Conservation (phyloP, 345 rosid species). For the Durio zibethinus region DNA sequence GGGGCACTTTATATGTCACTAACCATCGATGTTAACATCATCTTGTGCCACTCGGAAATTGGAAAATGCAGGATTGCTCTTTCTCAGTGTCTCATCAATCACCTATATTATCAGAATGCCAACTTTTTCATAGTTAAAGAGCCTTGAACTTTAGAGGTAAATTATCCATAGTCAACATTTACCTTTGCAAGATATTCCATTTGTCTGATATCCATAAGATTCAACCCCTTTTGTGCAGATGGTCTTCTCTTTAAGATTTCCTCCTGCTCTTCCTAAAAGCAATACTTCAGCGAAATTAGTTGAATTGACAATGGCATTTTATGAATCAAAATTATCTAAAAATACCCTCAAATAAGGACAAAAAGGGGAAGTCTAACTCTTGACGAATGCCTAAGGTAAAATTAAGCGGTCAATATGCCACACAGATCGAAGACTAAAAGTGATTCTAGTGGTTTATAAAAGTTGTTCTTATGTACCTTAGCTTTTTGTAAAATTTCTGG, state of each 20-base stretch:
- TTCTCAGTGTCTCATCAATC: background rate
- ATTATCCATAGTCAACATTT: background rate
- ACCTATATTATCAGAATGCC: background rate
- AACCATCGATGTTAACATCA: too few relatives aligned
- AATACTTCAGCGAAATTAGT: background rate
- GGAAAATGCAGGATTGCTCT: too few relatives aligned
- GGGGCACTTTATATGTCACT: too few relatives aligned
- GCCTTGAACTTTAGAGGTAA: background rate
- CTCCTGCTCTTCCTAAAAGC: constrained; percentile 32
- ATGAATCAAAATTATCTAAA: too few relatives aligned
- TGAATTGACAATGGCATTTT: background rate
- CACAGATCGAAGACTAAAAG: too few relatives aligned
- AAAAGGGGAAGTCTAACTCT: background rate
- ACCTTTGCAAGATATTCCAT: constrained; percentile 29
- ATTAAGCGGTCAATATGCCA: too few relatives aligned
- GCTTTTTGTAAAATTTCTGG: constrained; percentile 28
- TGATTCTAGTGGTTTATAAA: too few relatives aligned
- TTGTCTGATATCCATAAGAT: constrained; percentile 20
- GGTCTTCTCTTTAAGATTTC: constrained; percentile 26
- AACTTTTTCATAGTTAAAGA: background rate
- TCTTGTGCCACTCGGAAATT: too few relatives aligned
- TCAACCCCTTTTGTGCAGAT: constrained; percentile 22
- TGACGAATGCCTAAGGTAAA: too few relatives aligned
- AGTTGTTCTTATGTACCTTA: constrained; percentile 12
- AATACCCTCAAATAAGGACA: too few relatives aligned